phyloP scores from a whole-genome alignment of 2,329 filamentous ascomycete species.

The Aspergillus costaricaensis region DNA sequence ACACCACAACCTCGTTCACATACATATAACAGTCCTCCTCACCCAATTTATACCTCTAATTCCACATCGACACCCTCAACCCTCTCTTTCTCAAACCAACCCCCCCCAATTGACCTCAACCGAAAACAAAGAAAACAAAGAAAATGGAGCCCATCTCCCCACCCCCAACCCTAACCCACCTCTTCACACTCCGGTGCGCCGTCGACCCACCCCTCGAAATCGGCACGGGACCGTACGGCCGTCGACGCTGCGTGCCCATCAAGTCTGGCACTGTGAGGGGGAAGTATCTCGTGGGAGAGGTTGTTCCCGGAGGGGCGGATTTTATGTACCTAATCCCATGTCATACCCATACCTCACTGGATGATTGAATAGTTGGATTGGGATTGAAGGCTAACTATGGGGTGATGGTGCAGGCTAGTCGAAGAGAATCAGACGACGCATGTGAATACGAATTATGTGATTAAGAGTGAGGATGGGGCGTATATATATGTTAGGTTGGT shows the following conservation, averaged over 20 bases:
- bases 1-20: background rate
- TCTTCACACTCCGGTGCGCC: conserved; percentile 28
- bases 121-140: background rate
- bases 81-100: background rate
- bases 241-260: conserved; percentile 29
- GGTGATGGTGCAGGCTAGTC: conserved; percentile 23
- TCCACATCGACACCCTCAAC: too few species aligned
- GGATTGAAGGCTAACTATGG: background rate
- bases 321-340: conserved; percentile 22
- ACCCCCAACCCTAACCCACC: conserved; percentile 24
- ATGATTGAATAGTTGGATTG: background rate
- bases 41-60: background rate
- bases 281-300: conserved; percentile 26
- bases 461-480: conserved; percentile 31
- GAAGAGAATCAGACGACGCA: conserved; percentile 31
- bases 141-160: conserved; percentile 25
- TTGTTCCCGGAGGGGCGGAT: conserved; percentile 30
- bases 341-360: background rate
- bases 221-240: conserved; percentile 27
- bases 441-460: conserved; percentile 31
- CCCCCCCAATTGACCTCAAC: background rate
- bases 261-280: conserved; percentile 23
- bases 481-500: conserved; percentile 28
- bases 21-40: background rate
- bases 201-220: conserved; percentile 30